phyloP scores from a whole-genome alignment of 495 filamentous ascomycete species.

The Aspergillus affinis region DNA sequence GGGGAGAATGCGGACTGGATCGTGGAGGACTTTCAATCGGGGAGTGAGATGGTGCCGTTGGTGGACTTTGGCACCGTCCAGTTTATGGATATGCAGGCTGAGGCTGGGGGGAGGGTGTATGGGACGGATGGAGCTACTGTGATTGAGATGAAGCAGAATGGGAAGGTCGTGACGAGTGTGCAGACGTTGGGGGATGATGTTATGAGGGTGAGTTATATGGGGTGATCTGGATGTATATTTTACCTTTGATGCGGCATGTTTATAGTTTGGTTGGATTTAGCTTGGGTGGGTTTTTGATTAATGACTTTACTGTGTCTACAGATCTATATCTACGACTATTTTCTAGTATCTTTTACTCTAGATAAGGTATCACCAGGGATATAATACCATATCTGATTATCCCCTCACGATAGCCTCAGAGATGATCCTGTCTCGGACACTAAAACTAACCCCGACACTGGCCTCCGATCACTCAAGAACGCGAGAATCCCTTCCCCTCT shows the following conservation, averaged over 20 bases:
- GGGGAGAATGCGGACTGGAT: slow-evolving; percentile 63
- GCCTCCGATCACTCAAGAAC: neutral
- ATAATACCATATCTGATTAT: no score
- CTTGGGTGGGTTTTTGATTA: no score
- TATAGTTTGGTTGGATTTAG: no score
- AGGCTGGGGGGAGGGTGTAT: slow-evolving; percentile 29
- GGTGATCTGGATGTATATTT: slow-evolving; percentile 3
- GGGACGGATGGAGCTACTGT: slow-evolving; percentile 45
- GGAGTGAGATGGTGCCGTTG: slow-evolving; percentile 48
- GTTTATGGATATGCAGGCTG: slow-evolving; percentile 47
- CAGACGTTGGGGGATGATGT: slow-evolving; percentile 38
- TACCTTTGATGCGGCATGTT: neutral
- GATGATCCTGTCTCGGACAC: no score
- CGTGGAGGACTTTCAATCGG: slow-evolving; percentile 60
- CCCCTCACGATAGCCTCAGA: no score
- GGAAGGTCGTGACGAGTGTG: slow-evolving; percentile 48
- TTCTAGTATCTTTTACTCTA: no score
- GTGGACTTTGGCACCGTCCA: slow-evolving; percentile 52
- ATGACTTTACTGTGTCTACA: no score
- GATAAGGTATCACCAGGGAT: no score
- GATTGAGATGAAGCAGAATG: slow-evolving; percentile 53
- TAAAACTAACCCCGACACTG: no score
- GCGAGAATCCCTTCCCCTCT: neutral
- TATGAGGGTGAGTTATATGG: slow-evolving; percentile 32
- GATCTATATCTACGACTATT: no score